Percentiles rank a stretch among this genome's conserved stretches.
These are phyloP conservation scores for Botryotinia globosa DNA, from an alignment of 2,329 filamentous ascomycete genomes.

Conservation along the genomic window DNA sequence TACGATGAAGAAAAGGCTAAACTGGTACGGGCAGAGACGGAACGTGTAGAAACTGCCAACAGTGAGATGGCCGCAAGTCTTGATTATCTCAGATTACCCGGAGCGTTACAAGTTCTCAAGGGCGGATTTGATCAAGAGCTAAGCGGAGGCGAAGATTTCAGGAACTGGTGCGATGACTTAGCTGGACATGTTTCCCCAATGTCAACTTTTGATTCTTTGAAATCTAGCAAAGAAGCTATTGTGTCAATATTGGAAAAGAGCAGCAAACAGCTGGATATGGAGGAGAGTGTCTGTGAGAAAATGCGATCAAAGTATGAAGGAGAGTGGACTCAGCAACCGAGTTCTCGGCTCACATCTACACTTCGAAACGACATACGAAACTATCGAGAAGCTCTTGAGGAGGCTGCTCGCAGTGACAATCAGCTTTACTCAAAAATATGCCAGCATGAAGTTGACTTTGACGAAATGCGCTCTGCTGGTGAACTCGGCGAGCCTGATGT, in stretches of 20 bases:
- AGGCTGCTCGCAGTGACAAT: slow-evolving; percentile 81
- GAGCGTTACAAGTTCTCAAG: slow-evolving; percentile 85
- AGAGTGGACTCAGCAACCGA: slow-evolving; percentile 97
- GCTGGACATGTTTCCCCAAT: slow-evolving; percentile 79
- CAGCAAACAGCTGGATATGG: slow-evolving; percentile 88
- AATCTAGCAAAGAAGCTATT: slow-evolving; percentile 74
- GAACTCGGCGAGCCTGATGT: slow-evolving; percentile 84
- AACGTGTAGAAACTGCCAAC: slow-evolving; percentile 88
- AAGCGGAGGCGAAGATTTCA: slow-evolving; percentile 84
- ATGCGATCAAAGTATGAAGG: slow-evolving; percentile 96
- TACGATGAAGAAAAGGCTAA: slow-evolving; percentile 99
- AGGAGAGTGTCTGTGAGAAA: slow-evolving; percentile 97
- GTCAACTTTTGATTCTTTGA: slow-evolving; percentile 74
- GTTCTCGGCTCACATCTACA: slow-evolving; percentile 82
- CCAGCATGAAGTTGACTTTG: slow-evolving; percentile 84
- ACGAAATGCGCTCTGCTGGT: slow-evolving; percentile 89
- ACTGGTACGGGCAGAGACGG: slow-evolving; percentile 85
- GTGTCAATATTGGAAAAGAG: slow-evolving; percentile 71
- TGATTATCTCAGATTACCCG: slow-evolving; percentile 88
- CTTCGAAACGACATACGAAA: slow-evolving; percentile 82
- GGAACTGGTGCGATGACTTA: slow-evolving; percentile 90
- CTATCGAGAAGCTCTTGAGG: slow-evolving; percentile 84
- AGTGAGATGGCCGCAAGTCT: slow-evolving; percentile 94
- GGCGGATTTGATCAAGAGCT: slow-evolving; percentile 89
- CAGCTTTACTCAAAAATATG: slow-evolving; percentile 80